phyloP scores from a whole-genome alignment of 2,329 filamentous ascomycete species.

The Ambrosiella beaveri region DNA sequence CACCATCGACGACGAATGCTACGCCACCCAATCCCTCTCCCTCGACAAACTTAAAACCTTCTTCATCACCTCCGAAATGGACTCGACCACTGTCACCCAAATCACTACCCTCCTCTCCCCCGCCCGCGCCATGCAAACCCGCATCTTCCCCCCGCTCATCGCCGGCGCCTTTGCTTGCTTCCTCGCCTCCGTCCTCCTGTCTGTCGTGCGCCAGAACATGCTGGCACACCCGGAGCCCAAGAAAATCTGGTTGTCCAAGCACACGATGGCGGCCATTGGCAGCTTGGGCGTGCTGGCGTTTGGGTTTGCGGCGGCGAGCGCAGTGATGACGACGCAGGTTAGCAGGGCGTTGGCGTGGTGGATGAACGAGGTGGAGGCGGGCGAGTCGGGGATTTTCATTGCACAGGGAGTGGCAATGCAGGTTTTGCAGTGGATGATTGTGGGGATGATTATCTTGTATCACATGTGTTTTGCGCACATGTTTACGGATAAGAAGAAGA shows the following conservation, averaged over 20 bases:
- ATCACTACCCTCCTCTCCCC: constrained; percentile 5
- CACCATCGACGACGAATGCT: constrained; percentile 10
- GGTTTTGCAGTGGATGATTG: constrained; percentile 12
- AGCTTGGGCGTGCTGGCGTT: constrained; percentile 9
- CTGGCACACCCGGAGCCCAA: constrained; percentile 7
- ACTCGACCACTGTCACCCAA: constrained; percentile 1
- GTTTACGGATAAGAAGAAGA: constrained; percentile 10
- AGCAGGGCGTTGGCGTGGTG: constrained; percentile 10
- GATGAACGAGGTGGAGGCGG: constrained; percentile 9
- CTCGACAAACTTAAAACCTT: constrained; percentile 11
- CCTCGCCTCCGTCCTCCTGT: constrained; percentile 9
- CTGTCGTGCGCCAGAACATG: constrained; percentile 11
- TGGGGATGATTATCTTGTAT: constrained; percentile 11
- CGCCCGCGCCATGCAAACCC: constrained; percentile 12
- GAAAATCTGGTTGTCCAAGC: constrained; percentile 7
- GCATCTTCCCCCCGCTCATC: constrained; percentile 12
- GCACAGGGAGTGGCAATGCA: constrained; percentile 6
- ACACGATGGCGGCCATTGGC: constrained; percentile 8
- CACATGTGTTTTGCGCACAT: constrained; percentile 11
- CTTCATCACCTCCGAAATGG: constrained; percentile 11
- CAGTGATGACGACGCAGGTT: constrained; percentile 12
- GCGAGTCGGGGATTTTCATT: constrained; percentile 1
- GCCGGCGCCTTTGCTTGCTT: constrained; percentile 11
- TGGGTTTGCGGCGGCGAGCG: constrained; percentile 10
- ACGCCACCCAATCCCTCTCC: constrained; percentile 7